These are phyloP conservation scores for Trebouxia sp. DNA, from an alignment of 139 green algal genomes.

Conservation along the genomic window DNA sequence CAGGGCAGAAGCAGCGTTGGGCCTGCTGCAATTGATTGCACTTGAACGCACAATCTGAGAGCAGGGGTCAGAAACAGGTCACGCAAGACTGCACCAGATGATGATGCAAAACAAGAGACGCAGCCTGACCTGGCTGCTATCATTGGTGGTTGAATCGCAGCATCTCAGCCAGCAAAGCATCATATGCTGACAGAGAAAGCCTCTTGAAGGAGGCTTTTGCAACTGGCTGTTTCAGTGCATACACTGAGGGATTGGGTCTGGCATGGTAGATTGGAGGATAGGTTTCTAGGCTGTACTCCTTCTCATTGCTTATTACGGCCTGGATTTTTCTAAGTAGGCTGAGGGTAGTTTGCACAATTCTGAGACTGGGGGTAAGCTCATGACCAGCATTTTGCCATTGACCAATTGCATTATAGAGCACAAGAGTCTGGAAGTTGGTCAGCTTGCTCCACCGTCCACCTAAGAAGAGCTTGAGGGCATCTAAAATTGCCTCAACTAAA, in stretches of 20 bases:
- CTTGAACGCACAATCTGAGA: too few relatives aligned
- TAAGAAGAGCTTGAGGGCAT: not conserved
- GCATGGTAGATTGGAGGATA: not conserved
- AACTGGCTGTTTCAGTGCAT: not conserved
- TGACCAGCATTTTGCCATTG: too few relatives aligned
- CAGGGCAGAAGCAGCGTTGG: too few relatives aligned
- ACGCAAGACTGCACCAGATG: too few relatives aligned
- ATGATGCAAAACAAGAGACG: too few relatives aligned
- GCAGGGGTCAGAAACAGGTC: too few relatives aligned
- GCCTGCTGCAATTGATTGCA: too few relatives aligned
- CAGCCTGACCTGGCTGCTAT: too few relatives aligned
- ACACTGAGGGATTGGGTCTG: not conserved
- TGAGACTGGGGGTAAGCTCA: too few relatives aligned
- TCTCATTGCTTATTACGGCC: not conserved
- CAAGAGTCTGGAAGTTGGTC: not conserved
- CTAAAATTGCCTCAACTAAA: not conserved
- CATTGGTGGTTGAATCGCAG: too few relatives aligned
- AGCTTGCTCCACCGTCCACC: not conserved
- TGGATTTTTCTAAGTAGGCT: too few relatives aligned
- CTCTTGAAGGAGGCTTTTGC: not conserved
- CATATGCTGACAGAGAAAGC: slow-evolving; percentile 5
- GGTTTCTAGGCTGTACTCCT: not conserved
- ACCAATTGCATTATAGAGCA: not conserved
- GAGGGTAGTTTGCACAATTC: too few relatives aligned
- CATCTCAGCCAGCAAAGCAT: not conserved